phyloP scores from a whole-genome alignment of 352 stramenopile genomes.

The Phytopythium mirpurense region DNA sequence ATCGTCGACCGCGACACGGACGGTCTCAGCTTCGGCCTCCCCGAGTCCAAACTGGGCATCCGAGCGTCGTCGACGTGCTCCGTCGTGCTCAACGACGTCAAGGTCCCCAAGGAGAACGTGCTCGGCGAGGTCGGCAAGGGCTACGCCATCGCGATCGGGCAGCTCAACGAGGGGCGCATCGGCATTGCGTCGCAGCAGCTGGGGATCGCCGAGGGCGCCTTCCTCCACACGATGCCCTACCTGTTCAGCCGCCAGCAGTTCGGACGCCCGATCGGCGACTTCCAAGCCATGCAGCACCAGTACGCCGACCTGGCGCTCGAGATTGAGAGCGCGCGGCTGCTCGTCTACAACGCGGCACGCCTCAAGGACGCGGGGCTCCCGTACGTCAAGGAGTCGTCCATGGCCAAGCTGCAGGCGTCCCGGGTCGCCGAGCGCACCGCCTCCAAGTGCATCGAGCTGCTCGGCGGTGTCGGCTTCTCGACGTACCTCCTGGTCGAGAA shows the following conservation, averaged over 20 bases:
- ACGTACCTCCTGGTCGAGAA: constrained; percentile 94
- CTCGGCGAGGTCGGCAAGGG: constrained; percentile 92
- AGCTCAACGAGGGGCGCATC: constrained; percentile 95
- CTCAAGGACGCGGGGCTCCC: constrained; percentile 91
- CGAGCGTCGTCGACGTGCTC: constrained; percentile 94
- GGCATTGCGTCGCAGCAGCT: constrained; percentile 98
- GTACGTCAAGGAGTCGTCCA: constrained; percentile 97
- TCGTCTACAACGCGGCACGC: constrained; percentile 95
- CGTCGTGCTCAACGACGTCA: constrained; percentile 93
- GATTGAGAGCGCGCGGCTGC: constrained; percentile 90
- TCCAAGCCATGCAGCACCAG: constrained; percentile 96
- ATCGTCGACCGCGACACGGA: constrained; percentile 93
- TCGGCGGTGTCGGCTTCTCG: constrained; percentile 96
- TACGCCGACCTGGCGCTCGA: constrained; percentile 93
- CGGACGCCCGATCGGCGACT: constrained; percentile 90
- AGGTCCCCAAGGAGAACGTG: constrained; percentile 91
- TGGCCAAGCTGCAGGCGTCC: constrained; percentile 95
- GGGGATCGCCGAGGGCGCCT: constrained; percentile 93
- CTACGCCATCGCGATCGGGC: constrained; percentile 98
- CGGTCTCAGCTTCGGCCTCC: constrained; percentile 90
- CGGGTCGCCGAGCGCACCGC: constrained; percentile 93
- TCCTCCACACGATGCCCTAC: constrained; percentile 95
- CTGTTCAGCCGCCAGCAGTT: constrained; percentile 96
- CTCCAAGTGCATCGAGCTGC: constrained; percentile 95
- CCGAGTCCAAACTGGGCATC: constrained; percentile 97